A percentile compares a stretch with the other conserved stretches of the same genome.
Evolutionary conservation across 2,329 filamentous ascomycete genomes (phyloP).

Genomic region (Emmonsia crescens): DNA sequence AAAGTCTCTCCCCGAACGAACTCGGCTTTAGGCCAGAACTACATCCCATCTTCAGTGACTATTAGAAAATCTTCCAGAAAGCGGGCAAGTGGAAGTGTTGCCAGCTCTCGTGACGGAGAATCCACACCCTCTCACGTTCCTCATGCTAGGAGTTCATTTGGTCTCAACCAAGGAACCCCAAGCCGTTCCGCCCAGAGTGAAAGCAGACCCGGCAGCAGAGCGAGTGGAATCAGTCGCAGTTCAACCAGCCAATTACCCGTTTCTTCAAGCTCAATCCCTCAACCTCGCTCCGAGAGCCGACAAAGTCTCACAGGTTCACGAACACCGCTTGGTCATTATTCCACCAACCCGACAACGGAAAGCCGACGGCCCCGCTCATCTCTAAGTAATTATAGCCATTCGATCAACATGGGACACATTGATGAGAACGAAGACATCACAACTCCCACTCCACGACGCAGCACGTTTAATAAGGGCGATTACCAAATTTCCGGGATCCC

Average conservation of each 20-base stretch:
- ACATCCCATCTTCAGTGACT: conserved; percentile 46
- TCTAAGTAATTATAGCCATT: conserved; percentile 52
- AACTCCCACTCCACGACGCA: conserved; percentile 34
- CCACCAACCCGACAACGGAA: conserved; percentile 37
- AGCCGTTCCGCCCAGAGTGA: conserved; percentile 27
- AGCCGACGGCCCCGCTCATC: conserved; percentile 58
- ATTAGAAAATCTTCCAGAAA: conserved; percentile 36
- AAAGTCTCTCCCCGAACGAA: conserved; percentile 61
- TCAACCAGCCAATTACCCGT: conserved; percentile 32
- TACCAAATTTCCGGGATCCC: conserved; percentile 38
- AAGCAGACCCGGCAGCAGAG: conserved; percentile 63
- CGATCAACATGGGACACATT: conserved; percentile 47
- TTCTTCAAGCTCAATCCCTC: conserved; percentile 22
- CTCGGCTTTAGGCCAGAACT: conserved; percentile 37
- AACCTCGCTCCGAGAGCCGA: conserved; percentile 52
- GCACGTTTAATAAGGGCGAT: conserved; percentile 32
- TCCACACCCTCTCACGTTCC: conserved; percentile 25
- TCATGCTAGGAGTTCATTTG: conserved; percentile 39
- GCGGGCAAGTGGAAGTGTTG: conserved; percentile 33
- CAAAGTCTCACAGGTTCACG: conserved; percentile 50
- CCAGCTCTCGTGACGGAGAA: conserved; percentile 29
- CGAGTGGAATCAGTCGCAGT: conserved; percentile 44
- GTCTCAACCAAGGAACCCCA: conserved; percentile 20
- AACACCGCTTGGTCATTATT: conserved; percentile 52
- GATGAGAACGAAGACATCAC: conserved; percentile 40